Percentiles rank a stretch among this genome's conserved stretches.
These are phyloP conservation scores for Avena insularis DNA, from an alignment of 176 grass and related monocot species.

Conservation along the genomic window DNA sequence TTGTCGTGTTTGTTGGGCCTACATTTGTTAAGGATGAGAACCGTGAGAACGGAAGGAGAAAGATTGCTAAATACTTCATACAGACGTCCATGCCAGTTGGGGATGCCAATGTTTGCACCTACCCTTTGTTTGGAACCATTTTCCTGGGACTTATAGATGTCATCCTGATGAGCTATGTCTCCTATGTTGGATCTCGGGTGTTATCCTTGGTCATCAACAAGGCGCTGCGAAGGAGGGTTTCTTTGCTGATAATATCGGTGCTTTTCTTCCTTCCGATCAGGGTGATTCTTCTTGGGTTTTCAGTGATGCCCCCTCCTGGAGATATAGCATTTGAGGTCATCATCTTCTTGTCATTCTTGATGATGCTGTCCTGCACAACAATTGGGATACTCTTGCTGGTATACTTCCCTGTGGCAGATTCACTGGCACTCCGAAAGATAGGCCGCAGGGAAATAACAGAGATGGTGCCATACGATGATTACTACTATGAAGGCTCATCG, in stretches of 20 bases:
- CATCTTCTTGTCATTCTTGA: conserved; percentile 77
- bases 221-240: conserved; percentile 78
- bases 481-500: conserved; percentile 75
- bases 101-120: conserved; percentile 72
- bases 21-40: conserved; percentile 65
- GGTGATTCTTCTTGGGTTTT: conserved; percentile 87
- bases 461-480: conserved; percentile 90
- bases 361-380: conserved; percentile 65
- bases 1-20: conserved; percentile 71
- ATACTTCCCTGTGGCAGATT: conserved; percentile 80
- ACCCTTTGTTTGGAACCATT: conserved; percentile 86
- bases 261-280: conserved; percentile 73
- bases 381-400: conserved; percentile 84
- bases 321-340: conserved; percentile 64
- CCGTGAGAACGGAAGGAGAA: conserved; percentile 49
- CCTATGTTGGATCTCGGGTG: conserved; percentile 67
- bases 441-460: conserved; percentile 58
- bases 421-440: conserved; percentile 61
- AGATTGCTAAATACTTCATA: conserved; percentile 69
- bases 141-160: conserved; percentile 76
- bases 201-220: conserved; percentile 86
- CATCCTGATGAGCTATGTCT: conserved; percentile 78
- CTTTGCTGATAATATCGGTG: conserved; percentile 64
- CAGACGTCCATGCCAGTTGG: conserved; percentile 50
- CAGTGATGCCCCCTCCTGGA: conserved; percentile 66